phyloP scores from a whole-genome alignment of 2,329 filamentous ascomycete species.

The Dendrostoma leiphaemia region DNA sequence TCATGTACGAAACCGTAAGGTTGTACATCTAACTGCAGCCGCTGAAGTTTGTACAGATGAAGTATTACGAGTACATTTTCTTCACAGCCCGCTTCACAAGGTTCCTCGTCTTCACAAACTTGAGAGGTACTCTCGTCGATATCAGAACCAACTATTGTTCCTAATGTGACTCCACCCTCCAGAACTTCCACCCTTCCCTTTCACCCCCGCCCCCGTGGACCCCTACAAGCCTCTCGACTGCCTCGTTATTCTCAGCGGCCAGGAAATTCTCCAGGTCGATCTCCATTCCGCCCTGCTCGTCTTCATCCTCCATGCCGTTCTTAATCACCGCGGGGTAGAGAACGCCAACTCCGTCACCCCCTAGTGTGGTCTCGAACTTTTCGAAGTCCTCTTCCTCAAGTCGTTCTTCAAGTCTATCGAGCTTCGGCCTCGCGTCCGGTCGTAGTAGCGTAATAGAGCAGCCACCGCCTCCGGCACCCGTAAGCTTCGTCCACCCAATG shows the following conservation, averaged over 20 bases:
- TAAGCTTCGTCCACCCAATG: conserved; percentile 96
- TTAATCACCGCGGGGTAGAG: conserved; percentile 89
- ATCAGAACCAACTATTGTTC: too few species aligned
- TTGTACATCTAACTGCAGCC: neutral
- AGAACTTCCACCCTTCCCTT: conserved; percentile 83
- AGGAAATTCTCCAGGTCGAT: conserved; percentile 86
- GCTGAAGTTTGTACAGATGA: neutral
- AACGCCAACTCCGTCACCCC: conserved; percentile 90
- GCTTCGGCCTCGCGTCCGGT: conserved; percentile 56
- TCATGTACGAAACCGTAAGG: neutral
- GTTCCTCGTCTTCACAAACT: too few species aligned
- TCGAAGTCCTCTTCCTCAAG: conserved; percentile 72
- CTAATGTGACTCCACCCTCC: conserved; percentile 59
- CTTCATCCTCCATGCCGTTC: conserved; percentile 77
- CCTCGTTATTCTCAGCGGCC: conserved; percentile 77
- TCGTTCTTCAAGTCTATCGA: conserved; percentile 62
- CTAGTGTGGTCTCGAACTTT: conserved; percentile 85
- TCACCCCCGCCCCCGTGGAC: conserved; percentile 68
- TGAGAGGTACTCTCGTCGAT: too few species aligned
- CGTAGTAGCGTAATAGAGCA: conserved; percentile 91
- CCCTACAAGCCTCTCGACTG: conserved; percentile 83
- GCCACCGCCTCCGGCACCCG: conserved; percentile 90
- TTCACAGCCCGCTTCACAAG: too few species aligned
- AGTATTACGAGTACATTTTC: neutral
- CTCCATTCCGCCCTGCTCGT: conserved; percentile 79